Conservation (phyloP, 176 grass and related monocot species). For the Typha latifolia region DNA sequence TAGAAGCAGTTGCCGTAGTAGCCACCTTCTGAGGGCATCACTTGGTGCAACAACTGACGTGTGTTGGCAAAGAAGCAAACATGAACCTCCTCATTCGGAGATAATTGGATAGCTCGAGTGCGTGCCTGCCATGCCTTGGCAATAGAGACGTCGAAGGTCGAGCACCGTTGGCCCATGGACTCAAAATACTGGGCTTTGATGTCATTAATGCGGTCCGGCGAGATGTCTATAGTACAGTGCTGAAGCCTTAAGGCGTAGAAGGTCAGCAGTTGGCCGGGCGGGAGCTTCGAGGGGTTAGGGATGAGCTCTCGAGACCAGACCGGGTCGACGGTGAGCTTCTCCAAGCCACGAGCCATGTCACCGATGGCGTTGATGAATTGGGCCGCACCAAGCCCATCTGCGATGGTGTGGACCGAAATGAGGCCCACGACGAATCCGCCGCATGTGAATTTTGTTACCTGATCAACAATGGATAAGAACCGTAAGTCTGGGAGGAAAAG, state of each 20-base stretch:
- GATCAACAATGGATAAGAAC: no score
- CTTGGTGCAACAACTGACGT: constrained; percentile 44
- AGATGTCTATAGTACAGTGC: constrained; percentile 39
- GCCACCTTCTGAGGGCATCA: constrained; percentile 11
- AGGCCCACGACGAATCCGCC: constrained; percentile 82
- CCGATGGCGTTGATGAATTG: constrained; percentile 81
- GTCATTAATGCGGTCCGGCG: constrained; percentile 26
- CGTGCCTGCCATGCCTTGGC: constrained; percentile 72
- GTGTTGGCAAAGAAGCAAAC: constrained; percentile 84
- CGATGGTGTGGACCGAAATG: constrained; percentile 68
- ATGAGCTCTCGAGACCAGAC: constrained; percentile 53
- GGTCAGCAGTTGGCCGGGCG: constrained; percentile 24
- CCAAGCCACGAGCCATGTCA: constrained; percentile 36
- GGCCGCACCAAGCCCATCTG: constrained; percentile 60
- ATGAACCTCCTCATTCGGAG: constrained; percentile 27
- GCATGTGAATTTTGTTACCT: constrained; percentile 86
- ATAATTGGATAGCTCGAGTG: constrained; percentile 34
- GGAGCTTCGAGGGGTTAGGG: constrained; percentile 53
- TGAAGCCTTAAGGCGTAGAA: constrained; percentile 34
- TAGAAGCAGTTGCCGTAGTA: constrained; percentile 98
- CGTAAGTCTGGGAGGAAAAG: no score
- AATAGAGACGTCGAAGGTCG: constrained; percentile 67
- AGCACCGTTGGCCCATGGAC: constrained; percentile 51
- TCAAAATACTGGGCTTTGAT: constrained; percentile 46
- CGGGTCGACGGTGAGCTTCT: constrained; percentile 30